Percentiles rank a stretch among this genome's conserved stretches.
These are phyloP conservation scores for Nectriaceae sp. DNA, from an alignment of 2,329 filamentous ascomycete species.

Conservation along the genomic window DNA sequence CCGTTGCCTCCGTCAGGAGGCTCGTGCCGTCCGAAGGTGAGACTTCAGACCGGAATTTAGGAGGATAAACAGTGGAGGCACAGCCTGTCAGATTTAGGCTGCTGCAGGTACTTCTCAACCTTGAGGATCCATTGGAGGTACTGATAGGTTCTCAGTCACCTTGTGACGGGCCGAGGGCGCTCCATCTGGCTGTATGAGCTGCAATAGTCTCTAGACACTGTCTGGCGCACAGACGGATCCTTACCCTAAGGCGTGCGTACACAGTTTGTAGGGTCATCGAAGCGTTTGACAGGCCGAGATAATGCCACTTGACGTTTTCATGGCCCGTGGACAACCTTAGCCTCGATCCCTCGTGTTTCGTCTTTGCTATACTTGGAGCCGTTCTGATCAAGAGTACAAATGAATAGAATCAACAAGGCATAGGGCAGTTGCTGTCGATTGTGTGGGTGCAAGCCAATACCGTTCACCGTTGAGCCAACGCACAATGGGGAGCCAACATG, in stretches of 20 bases:
- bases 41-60: too few relatives aligned
- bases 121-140: not conserved
- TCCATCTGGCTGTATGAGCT: conserved; percentile 7
- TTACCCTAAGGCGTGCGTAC: conserved; percentile 1
- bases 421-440: too few relatives aligned
- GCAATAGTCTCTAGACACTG: conserved; percentile 14
- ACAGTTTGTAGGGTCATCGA: not conserved
- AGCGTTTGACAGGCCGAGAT: not conserved
- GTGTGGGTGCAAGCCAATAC: too few relatives aligned
- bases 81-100: not conserved
- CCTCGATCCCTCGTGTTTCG: too few relatives aligned
- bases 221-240: conserved; percentile 15
- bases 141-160: not conserved
- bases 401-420: too few relatives aligned
- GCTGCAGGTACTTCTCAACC: conserved; percentile 5
- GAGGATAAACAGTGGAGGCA: not conserved
- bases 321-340: not conserved
- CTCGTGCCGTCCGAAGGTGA: conserved; percentile 3
- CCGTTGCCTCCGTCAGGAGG: conserved; percentile 1
- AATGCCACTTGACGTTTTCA: not conserved
- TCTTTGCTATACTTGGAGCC: too few relatives aligned
- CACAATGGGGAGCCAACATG: too few relatives aligned
- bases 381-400: too few relatives aligned
- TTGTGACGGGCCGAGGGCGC: conserved; percentile 4
- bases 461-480: too few relatives aligned